These are phyloP conservation scores for Diaporthe humulicola DNA, from an alignment of 2,329 filamentous ascomycete genomes.

Conservation along the genomic window DNA sequence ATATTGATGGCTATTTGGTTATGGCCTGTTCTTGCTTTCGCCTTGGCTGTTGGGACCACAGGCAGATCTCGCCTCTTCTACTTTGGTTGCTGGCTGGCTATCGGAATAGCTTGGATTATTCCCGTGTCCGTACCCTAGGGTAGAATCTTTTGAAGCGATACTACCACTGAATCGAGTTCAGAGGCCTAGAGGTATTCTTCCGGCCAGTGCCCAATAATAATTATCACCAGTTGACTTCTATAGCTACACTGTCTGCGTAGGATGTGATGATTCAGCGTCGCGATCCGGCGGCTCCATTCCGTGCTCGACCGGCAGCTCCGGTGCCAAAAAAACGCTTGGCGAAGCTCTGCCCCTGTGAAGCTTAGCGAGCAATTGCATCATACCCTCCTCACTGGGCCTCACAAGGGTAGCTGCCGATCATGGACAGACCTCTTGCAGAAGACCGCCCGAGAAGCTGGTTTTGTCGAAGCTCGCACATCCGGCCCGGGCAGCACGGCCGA, in stretches of 20 bases:
- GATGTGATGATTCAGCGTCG: background rate
- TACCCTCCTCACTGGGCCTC: background rate
- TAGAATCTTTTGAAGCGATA: background rate
- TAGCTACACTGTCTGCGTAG: no score
- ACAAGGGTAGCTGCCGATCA: constrained; percentile 15
- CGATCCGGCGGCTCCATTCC: background rate
- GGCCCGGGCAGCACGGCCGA: background rate
- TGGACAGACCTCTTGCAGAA: background rate
- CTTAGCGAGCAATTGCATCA: constrained; percentile 29
- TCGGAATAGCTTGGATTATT: constrained; percentile 6
- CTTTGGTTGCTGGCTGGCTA: background rate
- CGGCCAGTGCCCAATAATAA: background rate
- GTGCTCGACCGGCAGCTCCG: constrained; percentile 15
- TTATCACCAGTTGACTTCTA: background rate
- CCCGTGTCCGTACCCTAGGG: no score
- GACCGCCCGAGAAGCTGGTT: background rate
- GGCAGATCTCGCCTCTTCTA: background rate
- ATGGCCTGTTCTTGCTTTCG: background rate
- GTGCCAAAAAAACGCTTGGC: background rate
- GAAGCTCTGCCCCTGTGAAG: constrained; percentile 18
- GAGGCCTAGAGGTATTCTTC: background rate
- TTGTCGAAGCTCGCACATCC: background rate
- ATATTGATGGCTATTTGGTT: background rate
- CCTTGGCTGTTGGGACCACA: background rate
- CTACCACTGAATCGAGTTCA: background rate